Evolutionary conservation across 306 rosid genomes (phyloP), one percentile per base, ranked within the genome.

Genomic region (Ceratonia siliqua): DNA sequence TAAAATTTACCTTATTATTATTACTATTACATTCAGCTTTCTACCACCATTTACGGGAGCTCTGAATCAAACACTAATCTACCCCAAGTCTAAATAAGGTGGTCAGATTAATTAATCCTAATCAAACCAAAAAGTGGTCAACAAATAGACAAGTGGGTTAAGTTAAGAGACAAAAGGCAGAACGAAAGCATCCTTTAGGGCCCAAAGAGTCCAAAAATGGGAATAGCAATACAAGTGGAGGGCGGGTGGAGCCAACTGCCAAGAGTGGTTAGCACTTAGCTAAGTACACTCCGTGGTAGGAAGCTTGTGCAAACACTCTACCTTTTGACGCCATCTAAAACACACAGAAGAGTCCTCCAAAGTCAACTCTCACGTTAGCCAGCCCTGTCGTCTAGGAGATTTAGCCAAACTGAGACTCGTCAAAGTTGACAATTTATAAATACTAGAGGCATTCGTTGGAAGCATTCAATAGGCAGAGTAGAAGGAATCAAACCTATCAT

Each of bases 121-220:
- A 73, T 46, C 15, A n/a, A 42, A 25, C 6, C 30, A 54, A 33
- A 32, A 59, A 15, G 25, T 3, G 24, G 46, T 61, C 67, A 70
- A 49, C 14, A 15, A 20, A n/a, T 12, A 38, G 58, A 55, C 54
- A 70, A 77, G 53, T 59, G 53, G 66, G 32, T 52, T 25, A 18
- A 41, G 32, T 52, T 25, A 18, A 41, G 64, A 70, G 70, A 49
- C 50, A 58, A 69, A 28, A 41, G n/a, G 64, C 36, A 24, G 58
- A 81, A 69, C 45, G 68, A 28, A 42, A 28, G 50, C 46, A 62
- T 62, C 7, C 13, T 46, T 17, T 45, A 70, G 81, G 78, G 67
- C 54, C 75, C 22, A 45, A 43, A 63, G 75, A 54, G 58, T 68
- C 55, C 30, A 61, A 27, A 38, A 66, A 39, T 3, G 62, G 28